Evolutionary conservation across 2,329 filamentous ascomycete genomes (phyloP), one percentile per base, ranked within the genome.

Genomic region (Aspergillus aculeatus): DNA sequence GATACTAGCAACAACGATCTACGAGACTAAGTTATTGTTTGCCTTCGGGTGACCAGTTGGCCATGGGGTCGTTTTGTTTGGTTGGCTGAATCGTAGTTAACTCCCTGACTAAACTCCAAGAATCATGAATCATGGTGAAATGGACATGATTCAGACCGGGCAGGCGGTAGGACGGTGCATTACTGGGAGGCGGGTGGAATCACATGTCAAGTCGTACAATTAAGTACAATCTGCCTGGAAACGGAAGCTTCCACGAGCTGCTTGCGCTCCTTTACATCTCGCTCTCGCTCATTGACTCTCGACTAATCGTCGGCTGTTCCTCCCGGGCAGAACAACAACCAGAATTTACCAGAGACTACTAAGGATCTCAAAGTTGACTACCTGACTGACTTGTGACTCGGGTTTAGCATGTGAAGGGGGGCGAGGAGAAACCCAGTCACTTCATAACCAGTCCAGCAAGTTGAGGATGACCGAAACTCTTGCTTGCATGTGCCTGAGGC

Each of bases 101-200:
- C 26, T 26, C 7, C 9, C 26, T 26, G 7, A 9, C 7, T 9
- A 26, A 14, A 35, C 5, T 35, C 23, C 23, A 16, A 16, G 32
- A 16, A 35, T 35, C 32, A 35, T 35, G 32, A 35, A 29, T 29
- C 26, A 29, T 29, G 26, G 26, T 35, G 32, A 12, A 16, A 35
- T 16, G 32, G 32, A 19, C 38, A 19, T 44, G 14, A 44, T 2
- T 44, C 12, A 11, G n/a, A 21, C 19, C 32, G 21, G 41, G 53
- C 26, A 55, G 53, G 53, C 53, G 53, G 53, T 55, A 44, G 53
- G 41, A 31, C 53, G 53, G 53, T 31, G 53, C 53, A 55, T 12
- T 35, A 31, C 16, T 31, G 47, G 53, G 47, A 21, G 14, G 38
- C 38, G n/a, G 38, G 41, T 41, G 53, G 24, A 41, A 55, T 55